A percentile compares a stretch with the other conserved stretches of the same genome.
Evolutionary conservation across 257 asterid species (phyloP).

Genomic region (Rauvolfia tetraphylla): DNA sequence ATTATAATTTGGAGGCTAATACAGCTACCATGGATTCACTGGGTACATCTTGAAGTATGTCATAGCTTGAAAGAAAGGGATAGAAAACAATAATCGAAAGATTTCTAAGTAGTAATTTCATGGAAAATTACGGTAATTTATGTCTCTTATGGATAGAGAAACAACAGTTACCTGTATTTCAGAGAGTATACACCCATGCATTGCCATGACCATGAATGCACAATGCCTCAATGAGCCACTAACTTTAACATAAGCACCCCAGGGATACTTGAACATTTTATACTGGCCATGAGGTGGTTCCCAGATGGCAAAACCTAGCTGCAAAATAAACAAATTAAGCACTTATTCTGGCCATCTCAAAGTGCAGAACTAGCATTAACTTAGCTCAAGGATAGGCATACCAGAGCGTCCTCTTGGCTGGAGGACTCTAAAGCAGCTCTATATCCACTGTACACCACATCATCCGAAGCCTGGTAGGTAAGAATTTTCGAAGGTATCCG

Average conservation of each 20-base stretch:
- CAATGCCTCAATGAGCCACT: constrained; percentile 94
- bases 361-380: neutral
- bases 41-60: neutral
- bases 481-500: constrained; percentile 88
- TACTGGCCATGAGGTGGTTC: constrained; percentile 99
- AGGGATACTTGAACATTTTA: constrained; percentile 84
- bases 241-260: constrained; percentile 83
- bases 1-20: neutral
- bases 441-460: constrained; percentile 83
- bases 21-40: neutral
- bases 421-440: constrained; percentile 84
- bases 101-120: neutral
- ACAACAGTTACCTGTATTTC: constrained; percentile 73
- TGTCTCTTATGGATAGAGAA: neutral
- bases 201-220: constrained; percentile 96
- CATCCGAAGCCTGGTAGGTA: constrained; percentile 83
- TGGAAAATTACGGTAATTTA: neutral
- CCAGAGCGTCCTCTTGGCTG: constrained; percentile 92
- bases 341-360: neutral
- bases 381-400: constrained; percentile 19
- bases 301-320: constrained; percentile 87
- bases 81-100: neutral
- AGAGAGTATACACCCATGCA: constrained; percentile 93
- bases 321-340: constrained; percentile 10
- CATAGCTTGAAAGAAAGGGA: neutral